Evolutionary conservation across 441 rosid species (phyloP).

Genomic region (Syzygium malaccense): DNA sequence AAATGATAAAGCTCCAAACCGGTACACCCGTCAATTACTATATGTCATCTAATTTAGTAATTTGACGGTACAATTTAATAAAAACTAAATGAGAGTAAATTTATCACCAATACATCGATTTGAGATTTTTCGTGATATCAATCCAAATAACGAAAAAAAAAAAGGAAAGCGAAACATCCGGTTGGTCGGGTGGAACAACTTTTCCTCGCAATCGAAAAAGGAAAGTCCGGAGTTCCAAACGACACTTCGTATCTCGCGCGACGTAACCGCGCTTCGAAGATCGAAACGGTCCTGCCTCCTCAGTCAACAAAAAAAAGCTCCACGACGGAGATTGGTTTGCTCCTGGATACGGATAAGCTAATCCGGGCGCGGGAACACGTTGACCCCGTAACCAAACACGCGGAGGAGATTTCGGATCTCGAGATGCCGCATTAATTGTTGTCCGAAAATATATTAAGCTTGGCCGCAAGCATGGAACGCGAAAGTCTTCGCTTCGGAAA

Average conservation of each 20-base stretch:
- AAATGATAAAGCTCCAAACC: too few relatives aligned
- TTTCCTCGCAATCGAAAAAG: too few relatives aligned
- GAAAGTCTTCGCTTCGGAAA: neutral
- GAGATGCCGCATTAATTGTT: neutral
- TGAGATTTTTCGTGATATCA: too few relatives aligned
- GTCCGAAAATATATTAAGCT: neutral
- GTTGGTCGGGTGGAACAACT: too few relatives aligned
- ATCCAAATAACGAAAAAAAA: too few relatives aligned
- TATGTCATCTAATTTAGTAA: too few relatives aligned
- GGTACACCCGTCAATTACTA: too few relatives aligned
- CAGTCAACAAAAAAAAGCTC: neutral
- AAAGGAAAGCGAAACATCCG: too few relatives aligned
- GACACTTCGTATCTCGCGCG: too few relatives aligned
- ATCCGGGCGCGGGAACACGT: neutral
- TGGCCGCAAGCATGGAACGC: neutral
- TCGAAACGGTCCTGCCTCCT: neutral
- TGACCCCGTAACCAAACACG: neutral
- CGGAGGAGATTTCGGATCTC: neutral
- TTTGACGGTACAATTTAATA: too few relatives aligned
- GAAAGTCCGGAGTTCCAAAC: too few relatives aligned
- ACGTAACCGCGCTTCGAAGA: neutral
- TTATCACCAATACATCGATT: accelerated
- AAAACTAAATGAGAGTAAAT: too few relatives aligned
- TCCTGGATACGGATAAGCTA: neutral
- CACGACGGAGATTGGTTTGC: neutral